phyloP scores from a whole-genome alignment of 2,329 filamentous ascomycete species.

The Amauroascus verrucosus region DNA sequence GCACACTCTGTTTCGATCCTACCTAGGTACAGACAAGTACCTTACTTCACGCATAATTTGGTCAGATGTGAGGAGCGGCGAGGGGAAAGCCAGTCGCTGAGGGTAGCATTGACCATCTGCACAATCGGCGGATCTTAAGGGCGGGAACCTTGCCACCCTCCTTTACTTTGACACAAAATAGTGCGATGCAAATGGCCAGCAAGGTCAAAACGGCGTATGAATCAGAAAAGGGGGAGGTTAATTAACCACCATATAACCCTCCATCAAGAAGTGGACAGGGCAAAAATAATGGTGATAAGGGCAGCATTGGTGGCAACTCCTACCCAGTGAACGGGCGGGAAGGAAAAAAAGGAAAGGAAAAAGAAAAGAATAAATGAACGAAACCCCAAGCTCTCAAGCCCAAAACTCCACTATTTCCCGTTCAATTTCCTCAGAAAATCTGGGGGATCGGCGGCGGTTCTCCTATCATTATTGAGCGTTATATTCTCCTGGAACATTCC shows the following conservation, averaged over 20 bases:
- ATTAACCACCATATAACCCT: background rate
- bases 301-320: background rate
- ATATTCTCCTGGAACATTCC: conserved; percentile 9
- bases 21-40: background rate
- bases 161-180: too few relatives aligned
- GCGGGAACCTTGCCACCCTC: conserved; percentile 4
- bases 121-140: background rate
- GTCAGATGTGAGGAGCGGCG: background rate
- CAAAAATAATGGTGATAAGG: background rate
- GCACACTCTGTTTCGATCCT: conserved; percentile 2
- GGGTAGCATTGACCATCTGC: conserved; percentile 9
- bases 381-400: background rate
- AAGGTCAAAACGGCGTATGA: background rate
- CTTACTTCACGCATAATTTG: conserved; percentile 1
- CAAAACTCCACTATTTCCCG: background rate
- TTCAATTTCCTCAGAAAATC: background rate
- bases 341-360: background rate
- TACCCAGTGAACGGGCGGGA: too few relatives aligned
- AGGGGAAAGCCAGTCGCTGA: background rate
- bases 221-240: background rate
- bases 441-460: background rate
- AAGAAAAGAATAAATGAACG: background rate
- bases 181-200: too few relatives aligned
- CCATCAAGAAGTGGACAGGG: background rate
- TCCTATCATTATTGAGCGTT: background rate